Evolutionary conservation across 177 flowering plant genomes (phyloP), one percentile per base, ranked within the genome.

Genomic region (Vitis hybrid): DNA sequence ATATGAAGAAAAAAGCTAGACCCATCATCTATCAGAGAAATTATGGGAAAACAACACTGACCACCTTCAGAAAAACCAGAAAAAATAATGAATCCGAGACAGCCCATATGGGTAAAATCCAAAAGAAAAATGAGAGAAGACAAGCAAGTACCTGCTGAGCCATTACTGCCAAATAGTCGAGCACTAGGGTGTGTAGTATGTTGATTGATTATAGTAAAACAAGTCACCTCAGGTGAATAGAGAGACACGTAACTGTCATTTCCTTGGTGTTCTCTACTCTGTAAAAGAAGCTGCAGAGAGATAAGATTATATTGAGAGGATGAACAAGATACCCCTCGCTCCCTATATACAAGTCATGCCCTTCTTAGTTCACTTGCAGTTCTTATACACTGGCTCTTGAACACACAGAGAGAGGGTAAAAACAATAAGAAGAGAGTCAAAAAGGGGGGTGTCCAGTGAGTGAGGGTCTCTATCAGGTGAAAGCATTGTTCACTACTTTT

Each of bases 91-190:
- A 58, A 58, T 31, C 38, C 38, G 60, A 51, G 65, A 70, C 22
- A 60, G 28, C 72, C 71, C 73, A 70, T 20, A 20, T 52, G 38
- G 31, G 20, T 44, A 70, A 69, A 52, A n/a, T 55, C 73, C 59
- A 71, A 67, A 62, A 33, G 28, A 56, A 59, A 1, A 38, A 18
- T n/a, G 59, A 68, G 62, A 78, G 68, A 67, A 64, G 68, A 73
- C 72, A 75, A 71, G 18, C 1, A 59, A 68, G 20, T 74, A 83
- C 84, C 86, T 83, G 86, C 47, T 72, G 80, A 79, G 80, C 77
- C 86, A 83, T 83, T 15, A 49, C 63, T 67, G 59, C 61, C 64
- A 65, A 50, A 70, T 71, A 67, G 57, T 55, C 62, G 53, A 59
- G n/a, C 62, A 8, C 18, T 28, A 38, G 47, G 9, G 31, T 28